Evolutionary conservation across 441 rosid species (phyloP), one percentile per base, ranked within the genome.

Genomic region (Populus trichocarpa): DNA sequence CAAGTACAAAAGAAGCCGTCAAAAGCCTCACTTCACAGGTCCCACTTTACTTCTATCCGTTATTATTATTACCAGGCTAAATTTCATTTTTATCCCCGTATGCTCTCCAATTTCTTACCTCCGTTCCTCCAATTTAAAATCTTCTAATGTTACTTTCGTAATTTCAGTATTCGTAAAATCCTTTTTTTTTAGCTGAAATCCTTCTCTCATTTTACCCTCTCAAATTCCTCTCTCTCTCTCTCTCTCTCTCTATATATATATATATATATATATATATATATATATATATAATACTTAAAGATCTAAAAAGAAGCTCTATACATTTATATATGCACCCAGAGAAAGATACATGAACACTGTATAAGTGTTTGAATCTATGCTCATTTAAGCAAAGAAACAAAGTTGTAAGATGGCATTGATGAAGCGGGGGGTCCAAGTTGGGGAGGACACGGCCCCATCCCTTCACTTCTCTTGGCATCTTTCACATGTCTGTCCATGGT

Each of bases 21-120:
- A 96, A 93, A 88, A 91, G 97, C 97, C 93, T 96, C 79, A 96
- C 99, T 73, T 73, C 96, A 67, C 99, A 96, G 98, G 99, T 96
- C 70, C 78, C 23, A 23, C 53, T n/a, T 67, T 30, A 30, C 35
- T 23, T 30, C 59, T 42, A 66, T 28, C 66, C 73, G 65, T 68
- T 76, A 63, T 75, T 74, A 69, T 74, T 82, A 38, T 75, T 76
- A 30, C 32, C 78, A 53, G 8, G 22, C 23, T 30, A 50, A 50
- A 50, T 50, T 50, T 50, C 59, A 50, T 50, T 50, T 50, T 50
- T 50, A 50, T 50, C 59, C n/a, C 0, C 2, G 7, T 18, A 50
- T 4, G 59, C 59, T 50, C 59, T 14, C 59, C n/a, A 50, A 50
- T 50, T 50, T 50, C n/a, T 5, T 5, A 2, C 59, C 59, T 16